Percentiles rank a stretch among this genome's conserved stretches.
Evolutionary conservation across 1,139 yeast genomes (phyloP).

Genomic region (Blastobotrys capitulatus): DNA sequence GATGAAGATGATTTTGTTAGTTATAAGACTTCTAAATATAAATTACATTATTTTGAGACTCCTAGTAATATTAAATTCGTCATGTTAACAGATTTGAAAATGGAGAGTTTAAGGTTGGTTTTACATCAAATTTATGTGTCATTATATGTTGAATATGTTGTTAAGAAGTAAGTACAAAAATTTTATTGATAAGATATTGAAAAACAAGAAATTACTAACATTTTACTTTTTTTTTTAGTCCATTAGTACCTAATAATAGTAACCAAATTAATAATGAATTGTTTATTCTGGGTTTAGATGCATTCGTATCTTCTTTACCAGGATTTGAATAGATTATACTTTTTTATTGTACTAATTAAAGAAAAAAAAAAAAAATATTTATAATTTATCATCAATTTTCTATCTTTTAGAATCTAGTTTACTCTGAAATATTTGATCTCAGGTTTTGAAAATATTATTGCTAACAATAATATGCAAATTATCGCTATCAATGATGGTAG

Average conservation of each 20-base stretch:
- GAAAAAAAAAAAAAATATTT: too few relatives aligned
- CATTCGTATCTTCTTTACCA: slow-evolving; percentile 35
- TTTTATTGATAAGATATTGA: neutral
- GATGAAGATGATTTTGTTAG: slow-evolving; percentile 52
- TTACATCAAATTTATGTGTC: slow-evolving; percentile 64
- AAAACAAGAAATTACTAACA: neutral
- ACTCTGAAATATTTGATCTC: too few relatives aligned
- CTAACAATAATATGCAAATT: too few relatives aligned
- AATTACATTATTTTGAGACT: slow-evolving; percentile 77
- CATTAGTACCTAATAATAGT: slow-evolving; percentile 33
- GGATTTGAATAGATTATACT: slow-evolving; percentile 27
- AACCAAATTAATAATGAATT: slow-evolving; percentile 36
- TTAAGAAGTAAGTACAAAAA: slow-evolving; percentile 47
- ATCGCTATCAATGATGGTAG: too few relatives aligned
- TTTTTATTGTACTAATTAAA: too few relatives aligned
- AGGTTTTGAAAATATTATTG: too few relatives aligned
- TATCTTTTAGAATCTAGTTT: too few relatives aligned
- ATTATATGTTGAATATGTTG: slow-evolving; percentile 63
- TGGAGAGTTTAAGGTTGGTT: slow-evolving; percentile 55
- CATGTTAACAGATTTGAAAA: slow-evolving; percentile 60
- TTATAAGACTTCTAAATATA: slow-evolving; percentile 65
- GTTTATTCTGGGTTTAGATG: slow-evolving; percentile 36
- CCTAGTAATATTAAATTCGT: slow-evolving; percentile 74
- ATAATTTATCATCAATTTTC: too few relatives aligned
- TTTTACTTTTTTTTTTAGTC: slow-evolving; percentile 24